Percentiles rank a stretch among this genome's conserved stretches.
These are phyloP conservation scores for Podaxis sp. DNA, from an alignment of 768 basidiomycete genomes.

Conservation along the genomic window DNA sequence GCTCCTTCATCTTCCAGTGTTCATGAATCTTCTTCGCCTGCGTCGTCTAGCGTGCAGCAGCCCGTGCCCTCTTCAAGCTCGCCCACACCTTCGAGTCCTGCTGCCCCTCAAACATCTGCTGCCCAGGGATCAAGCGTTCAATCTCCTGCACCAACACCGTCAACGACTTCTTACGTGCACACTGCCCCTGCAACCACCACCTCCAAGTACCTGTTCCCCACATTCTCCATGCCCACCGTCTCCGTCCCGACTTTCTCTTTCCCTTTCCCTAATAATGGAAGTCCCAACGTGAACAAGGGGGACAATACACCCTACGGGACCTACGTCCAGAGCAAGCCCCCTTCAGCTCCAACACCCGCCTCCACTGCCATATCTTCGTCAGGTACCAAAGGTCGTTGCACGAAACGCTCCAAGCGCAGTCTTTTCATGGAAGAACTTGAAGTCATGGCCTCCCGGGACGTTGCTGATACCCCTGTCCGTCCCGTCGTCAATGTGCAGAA, in stretches of 20 bases:
- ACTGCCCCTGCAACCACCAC: slow-evolving; percentile 10
- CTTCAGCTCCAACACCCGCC: not conserved
- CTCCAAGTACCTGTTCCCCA: slow-evolving; percentile 14
- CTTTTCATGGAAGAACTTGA: not conserved
- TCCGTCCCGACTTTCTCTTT: slow-evolving; percentile 16
- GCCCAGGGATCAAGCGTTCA: not conserved
- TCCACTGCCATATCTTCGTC: not conserved
- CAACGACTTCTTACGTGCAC: slow-evolving; percentile 12
- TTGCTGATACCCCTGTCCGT: not conserved
- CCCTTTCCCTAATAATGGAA: not conserved
- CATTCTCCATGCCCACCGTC: slow-evolving; percentile 15
- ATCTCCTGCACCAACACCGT: not conserved
- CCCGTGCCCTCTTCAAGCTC: not conserved
- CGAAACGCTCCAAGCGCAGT: not conserved
- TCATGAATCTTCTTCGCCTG: not conserved
- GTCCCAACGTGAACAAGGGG: not conserved
- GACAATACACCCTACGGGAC: not conserved
- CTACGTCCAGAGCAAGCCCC: not conserved
- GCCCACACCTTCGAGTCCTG: not conserved
- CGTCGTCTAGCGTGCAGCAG: not conserved
- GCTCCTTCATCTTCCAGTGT: not conserved
- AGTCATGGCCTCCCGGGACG: not conserved
- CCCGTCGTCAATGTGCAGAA: not conserved
- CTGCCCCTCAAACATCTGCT: not conserved
- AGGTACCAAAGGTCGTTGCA: not conserved